Conservation (phyloP, 176 grass and related monocot genomes). For the Oryza meyeriana region DNA sequence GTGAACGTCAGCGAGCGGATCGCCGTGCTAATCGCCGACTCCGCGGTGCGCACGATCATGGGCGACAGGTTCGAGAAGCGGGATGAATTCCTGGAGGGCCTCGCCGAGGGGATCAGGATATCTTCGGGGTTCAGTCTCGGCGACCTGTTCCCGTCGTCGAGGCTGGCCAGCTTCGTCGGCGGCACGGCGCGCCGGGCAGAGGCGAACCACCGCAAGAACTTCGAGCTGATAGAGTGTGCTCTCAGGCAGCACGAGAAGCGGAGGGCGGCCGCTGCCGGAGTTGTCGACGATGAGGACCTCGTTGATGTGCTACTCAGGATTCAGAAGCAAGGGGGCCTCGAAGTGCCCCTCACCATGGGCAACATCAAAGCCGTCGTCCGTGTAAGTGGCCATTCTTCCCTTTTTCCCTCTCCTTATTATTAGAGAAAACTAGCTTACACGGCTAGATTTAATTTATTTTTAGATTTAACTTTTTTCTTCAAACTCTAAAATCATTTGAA, state of each 20-base stretch:
- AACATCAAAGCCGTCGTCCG: background rate
- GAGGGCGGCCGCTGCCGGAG: background rate
- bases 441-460: no score
- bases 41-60: background rate
- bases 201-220: background rate
- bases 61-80: background rate
- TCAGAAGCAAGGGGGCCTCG: background rate
- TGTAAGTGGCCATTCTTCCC: background rate
- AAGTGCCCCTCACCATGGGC: background rate
- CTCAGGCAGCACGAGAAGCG: slow-evolving; percentile 25
- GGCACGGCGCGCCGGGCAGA: background rate
- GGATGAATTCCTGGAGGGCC: background rate
- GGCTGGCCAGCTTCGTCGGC: background rate
- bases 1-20: slow-evolving; percentile 25
- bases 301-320: slow-evolving; percentile 7
- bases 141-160: background rate
- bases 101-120: background rate
- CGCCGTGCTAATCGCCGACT: background rate
- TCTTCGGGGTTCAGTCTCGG: slow-evolving; percentile 15
- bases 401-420: no score
- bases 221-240: slow-evolving; percentile 24
- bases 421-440: no score
- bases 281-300: background rate
- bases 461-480: no score
- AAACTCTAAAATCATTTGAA: no score